Base-by-base conservation (phyloP, 2,329 filamentous ascomycete species). In the Paracoccidioides brasiliensis region DNA sequence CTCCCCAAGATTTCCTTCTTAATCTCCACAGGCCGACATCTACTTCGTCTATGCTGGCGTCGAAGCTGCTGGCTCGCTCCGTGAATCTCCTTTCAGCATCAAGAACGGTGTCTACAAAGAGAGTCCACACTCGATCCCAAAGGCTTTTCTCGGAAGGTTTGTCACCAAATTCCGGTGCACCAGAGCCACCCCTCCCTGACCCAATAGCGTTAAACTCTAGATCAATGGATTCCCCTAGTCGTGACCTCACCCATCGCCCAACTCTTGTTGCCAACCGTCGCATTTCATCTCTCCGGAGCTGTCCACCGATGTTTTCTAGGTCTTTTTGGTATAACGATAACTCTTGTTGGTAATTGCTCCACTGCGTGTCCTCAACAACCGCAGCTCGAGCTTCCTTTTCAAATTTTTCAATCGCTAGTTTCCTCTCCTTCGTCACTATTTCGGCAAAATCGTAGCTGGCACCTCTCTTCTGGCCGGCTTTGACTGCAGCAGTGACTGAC, bases 181-280 rank as follows among this genome's bases (percentile, higher is more conserved):
- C 89, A 52, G 82, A 81, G 6, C 90, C 90, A 54, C 82, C 88
- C 64, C 90, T 82, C 12, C 90, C 90, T 40, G 89, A 93, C 3
- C 91, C 91, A 51, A 97, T 81, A 68, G 90, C 93, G 74, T 95
- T 97, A 78, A 98, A 97, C 67, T 97, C 90, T 15, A 97, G 74
- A 12, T 91, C 90, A 45, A 97, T 78, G 14, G 88, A 88, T 67
- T 98, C 93, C 38, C 84, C 84, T 38, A 98, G 79, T 49, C 90
- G 84, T 56, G 88, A 89, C 65, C 86, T 85, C 59, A 98, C 90
- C 88, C 90, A 96, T 63, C 91, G 83, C 73, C 98, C 93, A 30
- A 96, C 86, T 22, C 93, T 82, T 37, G 85, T 93, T 1, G 93
- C 90, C 59, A 98, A 76, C 28, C 93, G 83, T 59, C 91, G 83